Percentiles rank a stretch among this genome's conserved stretches.
Evolutionary conservation across 2,329 filamentous ascomycete genomes (phyloP).

Genomic region (Aspergillus fumigatiaffinis): DNA sequence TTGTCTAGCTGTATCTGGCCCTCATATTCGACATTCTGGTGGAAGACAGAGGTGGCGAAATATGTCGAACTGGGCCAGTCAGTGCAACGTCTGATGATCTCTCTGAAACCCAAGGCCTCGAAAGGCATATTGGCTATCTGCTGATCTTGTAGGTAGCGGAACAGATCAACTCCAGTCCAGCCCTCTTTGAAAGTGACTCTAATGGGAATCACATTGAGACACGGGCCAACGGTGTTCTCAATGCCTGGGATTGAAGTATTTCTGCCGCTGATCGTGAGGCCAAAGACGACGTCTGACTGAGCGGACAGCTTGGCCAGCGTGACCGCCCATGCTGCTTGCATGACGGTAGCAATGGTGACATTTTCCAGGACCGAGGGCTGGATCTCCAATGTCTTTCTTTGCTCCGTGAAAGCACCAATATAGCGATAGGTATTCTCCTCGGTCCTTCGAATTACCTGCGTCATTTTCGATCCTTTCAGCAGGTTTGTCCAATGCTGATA

Average conservation of each 20-base stretch:
- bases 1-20: slow-evolving; percentile 36
- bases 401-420: slow-evolving; percentile 32
- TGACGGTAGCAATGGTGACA: slow-evolving; percentile 61
- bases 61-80: slow-evolving; percentile 40
- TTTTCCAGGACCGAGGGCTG: slow-evolving; percentile 49
- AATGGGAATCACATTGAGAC: slow-evolving; percentile 64
- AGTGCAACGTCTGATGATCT: slow-evolving; percentile 47
- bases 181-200: slow-evolving; percentile 52
- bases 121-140: slow-evolving; percentile 55
- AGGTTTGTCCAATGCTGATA: slow-evolving; percentile 60
- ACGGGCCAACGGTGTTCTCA: slow-evolving; percentile 60
- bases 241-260: slow-evolving; percentile 55
- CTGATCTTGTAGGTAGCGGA: slow-evolving; percentile 54
- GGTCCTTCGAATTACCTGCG: slow-evolving; percentile 32
- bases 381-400: slow-evolving; percentile 34
- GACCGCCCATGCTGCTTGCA: slow-evolving; percentile 65
- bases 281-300: slow-evolving; percentile 59
- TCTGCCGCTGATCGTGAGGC: slow-evolving; percentile 63
- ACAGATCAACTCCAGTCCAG: slow-evolving; percentile 52
- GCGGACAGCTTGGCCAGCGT: slow-evolving; percentile 55
- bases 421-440: slow-evolving; percentile 34
- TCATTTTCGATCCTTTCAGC: slow-evolving; percentile 54
- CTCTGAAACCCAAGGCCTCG: slow-evolving; percentile 52
- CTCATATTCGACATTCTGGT: slow-evolving; percentile 36
- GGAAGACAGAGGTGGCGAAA: slow-evolving; percentile 40